These are phyloP conservation scores for Uronychia setigera DNA, from an alignment of 73 alveolate species.

Conservation along the genomic window DNA sequence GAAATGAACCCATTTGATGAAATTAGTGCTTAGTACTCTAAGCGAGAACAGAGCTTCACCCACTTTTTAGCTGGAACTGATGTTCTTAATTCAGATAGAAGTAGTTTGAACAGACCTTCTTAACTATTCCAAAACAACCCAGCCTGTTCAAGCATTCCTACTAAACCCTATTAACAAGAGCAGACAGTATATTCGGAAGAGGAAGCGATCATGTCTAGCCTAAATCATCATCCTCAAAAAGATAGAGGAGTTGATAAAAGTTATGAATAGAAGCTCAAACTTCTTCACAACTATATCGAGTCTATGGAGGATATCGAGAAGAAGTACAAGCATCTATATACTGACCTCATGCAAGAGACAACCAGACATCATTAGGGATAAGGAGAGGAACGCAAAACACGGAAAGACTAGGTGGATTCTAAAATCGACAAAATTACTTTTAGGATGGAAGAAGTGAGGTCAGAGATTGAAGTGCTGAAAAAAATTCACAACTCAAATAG, in stretches of 20 bases:
- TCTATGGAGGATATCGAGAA: not conserved
- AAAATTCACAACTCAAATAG: not conserved
- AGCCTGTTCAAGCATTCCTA: not conserved
- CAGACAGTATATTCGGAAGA: not conserved
- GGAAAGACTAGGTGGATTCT: not conserved
- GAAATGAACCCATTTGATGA: not conserved
- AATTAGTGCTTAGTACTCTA: not conserved
- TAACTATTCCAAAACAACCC: not conserved
- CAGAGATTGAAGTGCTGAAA: not conserved
- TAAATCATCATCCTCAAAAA: no score
- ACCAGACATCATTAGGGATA: not conserved
- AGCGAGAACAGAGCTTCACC: not conserved
- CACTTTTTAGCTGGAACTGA: not conserved
- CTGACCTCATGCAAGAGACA: not conserved
- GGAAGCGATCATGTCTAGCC: no score
- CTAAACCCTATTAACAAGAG: not conserved
- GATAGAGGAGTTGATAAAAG: no score
- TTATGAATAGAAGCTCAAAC: not conserved
- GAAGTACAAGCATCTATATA: not conserved
- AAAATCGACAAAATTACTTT: not conserved
- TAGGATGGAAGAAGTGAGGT: not conserved
- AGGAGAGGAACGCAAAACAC: no score
- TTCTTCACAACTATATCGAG: not conserved
- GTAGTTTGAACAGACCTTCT: not conserved
- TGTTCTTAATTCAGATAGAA: not conserved